Conservation (phyloP, 371 early-diverging fungal genomes). For the Actinomucor elegans region DNA sequence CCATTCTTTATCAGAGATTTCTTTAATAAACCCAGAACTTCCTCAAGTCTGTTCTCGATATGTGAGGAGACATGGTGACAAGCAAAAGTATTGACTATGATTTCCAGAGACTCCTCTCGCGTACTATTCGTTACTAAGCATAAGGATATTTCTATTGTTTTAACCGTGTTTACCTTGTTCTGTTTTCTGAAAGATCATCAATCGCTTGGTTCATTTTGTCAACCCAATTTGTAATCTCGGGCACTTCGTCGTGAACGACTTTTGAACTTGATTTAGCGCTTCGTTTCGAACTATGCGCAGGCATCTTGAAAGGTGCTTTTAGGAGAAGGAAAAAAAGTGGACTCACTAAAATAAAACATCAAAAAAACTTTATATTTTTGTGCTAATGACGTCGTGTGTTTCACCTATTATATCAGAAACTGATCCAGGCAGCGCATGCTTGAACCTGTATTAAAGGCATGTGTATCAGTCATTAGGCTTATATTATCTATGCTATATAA, state of each 20-base stretch:
- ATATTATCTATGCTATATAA: too few species aligned
- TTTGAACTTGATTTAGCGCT: constrained; percentile 1
- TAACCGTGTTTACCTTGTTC: constrained; percentile 28
- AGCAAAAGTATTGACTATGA: constrained; percentile 20
- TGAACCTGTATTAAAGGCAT: too few species aligned
- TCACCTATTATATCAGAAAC: too few species aligned
- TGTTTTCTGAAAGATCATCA: constrained; percentile 34
- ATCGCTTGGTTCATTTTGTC: constrained; percentile 36
- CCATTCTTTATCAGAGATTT: constrained; percentile 56
- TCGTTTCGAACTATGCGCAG: too few species aligned
- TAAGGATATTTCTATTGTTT: background rate
- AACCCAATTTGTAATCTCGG: constrained; percentile 19
- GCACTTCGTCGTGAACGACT: background rate
- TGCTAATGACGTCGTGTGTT: too few species aligned
- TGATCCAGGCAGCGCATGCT: too few species aligned
- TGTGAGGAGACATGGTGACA: constrained; percentile 33
- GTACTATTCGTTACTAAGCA: constrained; percentile 13
- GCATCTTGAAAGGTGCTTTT: too few species aligned
- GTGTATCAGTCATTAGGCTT: too few species aligned
- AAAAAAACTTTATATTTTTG: too few species aligned
- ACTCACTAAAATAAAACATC: too few species aligned
- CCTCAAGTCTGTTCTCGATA: constrained; percentile 33
- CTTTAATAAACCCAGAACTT: constrained; percentile 56
- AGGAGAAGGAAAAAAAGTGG: too few species aligned
- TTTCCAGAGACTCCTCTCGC: constrained; percentile 36